phyloP scores from a whole-genome alignment of 805 yeast genomes.

The Wickerhamia fluorescens region DNA sequence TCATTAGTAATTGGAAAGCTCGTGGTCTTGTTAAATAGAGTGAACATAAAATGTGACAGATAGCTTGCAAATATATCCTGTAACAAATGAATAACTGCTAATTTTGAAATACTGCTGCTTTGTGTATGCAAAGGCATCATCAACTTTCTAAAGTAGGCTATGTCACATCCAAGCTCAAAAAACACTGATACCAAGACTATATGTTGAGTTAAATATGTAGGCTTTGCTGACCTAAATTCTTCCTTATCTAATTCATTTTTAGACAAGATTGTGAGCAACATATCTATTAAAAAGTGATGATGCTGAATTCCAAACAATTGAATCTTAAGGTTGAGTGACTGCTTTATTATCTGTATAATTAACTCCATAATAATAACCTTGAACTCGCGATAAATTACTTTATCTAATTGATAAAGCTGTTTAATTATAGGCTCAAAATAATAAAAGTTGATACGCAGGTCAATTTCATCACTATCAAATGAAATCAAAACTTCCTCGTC shows the following conservation, averaged over 20 bases:
- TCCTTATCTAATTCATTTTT: neutral
- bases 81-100: constrained; percentile 16
- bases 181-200: no score
- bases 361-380: constrained; percentile 22
- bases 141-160: constrained; percentile 13
- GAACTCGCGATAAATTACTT: constrained; percentile 20
- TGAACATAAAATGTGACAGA: constrained; percentile 22
- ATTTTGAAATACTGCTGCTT: constrained; percentile 6
- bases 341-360: constrained; percentile 14
- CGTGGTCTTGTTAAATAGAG: constrained; percentile 15
- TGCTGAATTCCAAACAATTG: constrained; percentile 14
- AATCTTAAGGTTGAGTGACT: constrained; percentile 18
- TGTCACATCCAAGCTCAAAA: constrained; percentile 30
- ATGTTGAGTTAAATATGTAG: no score
- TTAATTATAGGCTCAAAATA: no score
- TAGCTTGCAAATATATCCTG: constrained; percentile 14
- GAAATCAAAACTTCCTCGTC: constrained; percentile 17
- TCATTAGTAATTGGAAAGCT: constrained; percentile 17
- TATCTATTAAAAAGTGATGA: constrained; percentile 14
- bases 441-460: constrained; percentile 6
- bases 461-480: constrained; percentile 3
- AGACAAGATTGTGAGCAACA: constrained; percentile 12
- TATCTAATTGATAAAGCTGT: constrained; percentile 14
- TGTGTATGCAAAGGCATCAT: constrained; percentile 12
- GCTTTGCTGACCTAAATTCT: no score